Evolutionary conservation across 2,329 filamentous ascomycete genomes (phyloP), one percentile per base, ranked within the genome.

Genomic region (Talaromyces sp.): DNA sequence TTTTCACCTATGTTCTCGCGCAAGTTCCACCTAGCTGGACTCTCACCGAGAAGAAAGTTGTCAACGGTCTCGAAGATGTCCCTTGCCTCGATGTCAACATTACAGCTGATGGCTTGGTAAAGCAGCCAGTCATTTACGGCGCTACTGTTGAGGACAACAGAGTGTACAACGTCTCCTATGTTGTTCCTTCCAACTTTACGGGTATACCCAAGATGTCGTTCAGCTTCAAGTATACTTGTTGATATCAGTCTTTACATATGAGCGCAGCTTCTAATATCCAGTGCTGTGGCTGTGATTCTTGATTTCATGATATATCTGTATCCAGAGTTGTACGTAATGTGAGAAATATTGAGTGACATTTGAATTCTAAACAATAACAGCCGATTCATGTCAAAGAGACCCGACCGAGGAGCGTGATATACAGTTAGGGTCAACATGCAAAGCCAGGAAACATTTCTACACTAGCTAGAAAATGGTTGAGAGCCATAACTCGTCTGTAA

Each of bases 141-240:
- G 69, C 69, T 11, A 70, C 70, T 9, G 70, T 83, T 54, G 74
- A 78, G 49, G 73, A 81, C 59, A 80, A 83, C 59, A 73, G 74
- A 66, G 79, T 78, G 22, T 82, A 82, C 41, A 83, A 83, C 45
- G 74, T 83, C 31, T 82, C 80, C 2, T 83, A 82, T 66, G 75
- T 71, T 3, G 80, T 83, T 1, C 80, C 80, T 0, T 66, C 67
- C 0, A 74, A 70, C 2, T 83, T 81, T 49, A 66, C 73, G 16
- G 80, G 81, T 2, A 71, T 71, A 41, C 79, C 80, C 3, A 72
- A 65, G 41, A 74, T 82, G 10, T 70, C 71, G 2, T 73, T 82
- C 37, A 69, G 72, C 2, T 67, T 78, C 14, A 67, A 67, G 54
- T 76, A 76, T 66, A 75, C 74, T 10, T 77, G 75, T 63, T 73